Conservation (phyloP, 805 yeast genomes). For the Ogataea degrootiae region DNA sequence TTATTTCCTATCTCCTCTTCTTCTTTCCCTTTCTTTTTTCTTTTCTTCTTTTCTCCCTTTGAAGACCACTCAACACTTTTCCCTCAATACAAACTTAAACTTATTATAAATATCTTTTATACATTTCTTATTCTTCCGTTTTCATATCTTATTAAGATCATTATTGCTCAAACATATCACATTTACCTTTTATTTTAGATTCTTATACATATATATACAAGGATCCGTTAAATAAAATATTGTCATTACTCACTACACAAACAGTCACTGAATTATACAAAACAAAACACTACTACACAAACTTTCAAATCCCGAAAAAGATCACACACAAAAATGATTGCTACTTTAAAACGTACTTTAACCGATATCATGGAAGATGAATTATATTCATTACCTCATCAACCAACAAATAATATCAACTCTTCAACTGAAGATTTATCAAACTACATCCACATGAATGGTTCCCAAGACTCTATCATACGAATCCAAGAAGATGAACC, state of each 20-base stretch:
- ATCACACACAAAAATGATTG: conserved; percentile 20
- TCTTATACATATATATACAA: too few relatives aligned
- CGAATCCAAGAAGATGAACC: conserved; percentile 11
- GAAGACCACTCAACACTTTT: too few relatives aligned
- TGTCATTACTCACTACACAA: not conserved
- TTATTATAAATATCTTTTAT: not conserved
- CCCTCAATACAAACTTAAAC: too few relatives aligned
- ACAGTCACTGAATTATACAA: not conserved
- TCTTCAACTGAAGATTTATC: conserved; percentile 16
- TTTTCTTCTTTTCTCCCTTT: not conserved
- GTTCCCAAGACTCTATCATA: conserved; percentile 24
- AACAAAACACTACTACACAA: not conserved
- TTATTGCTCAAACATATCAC: too few relatives aligned
- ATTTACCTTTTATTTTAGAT: too few relatives aligned
- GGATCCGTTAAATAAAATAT: not conserved
- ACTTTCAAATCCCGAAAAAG: not conserved
- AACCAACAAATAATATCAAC: conserved; percentile 1
- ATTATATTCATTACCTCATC: conserved; percentile 18
- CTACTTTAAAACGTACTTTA: conserved; percentile 28
- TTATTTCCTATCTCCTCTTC: not conserved
- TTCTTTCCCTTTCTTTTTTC: not conserved
- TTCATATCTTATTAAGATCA: too few relatives aligned
- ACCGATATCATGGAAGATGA: conserved; percentile 31
- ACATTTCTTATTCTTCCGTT: not conserved
- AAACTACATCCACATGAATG: conserved; percentile 21